Percentiles rank a stretch among this genome's conserved stretches.
Evolutionary conservation across 129 eudicot species (phyloP).

Genomic region (Ambrosia artemisiifolia): DNA sequence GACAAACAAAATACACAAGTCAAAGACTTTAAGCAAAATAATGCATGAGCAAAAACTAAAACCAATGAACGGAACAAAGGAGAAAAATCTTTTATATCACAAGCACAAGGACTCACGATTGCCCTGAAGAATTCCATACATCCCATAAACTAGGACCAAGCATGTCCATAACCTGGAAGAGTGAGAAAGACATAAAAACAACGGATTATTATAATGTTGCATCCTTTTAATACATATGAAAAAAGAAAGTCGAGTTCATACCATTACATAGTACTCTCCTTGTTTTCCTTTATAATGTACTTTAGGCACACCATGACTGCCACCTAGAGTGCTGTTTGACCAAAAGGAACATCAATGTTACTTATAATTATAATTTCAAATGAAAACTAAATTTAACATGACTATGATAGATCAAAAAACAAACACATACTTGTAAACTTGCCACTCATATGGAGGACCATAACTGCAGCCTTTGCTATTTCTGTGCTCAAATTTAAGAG

Average conservation of each 20-base stretch:
- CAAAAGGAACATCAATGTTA: background rate
- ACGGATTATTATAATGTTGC: slow-evolving; percentile 9
- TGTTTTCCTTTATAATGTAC: slow-evolving; percentile 83
- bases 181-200: slow-evolving; percentile 4
- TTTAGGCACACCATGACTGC: slow-evolving; percentile 84
- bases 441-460: slow-evolving; percentile 95
- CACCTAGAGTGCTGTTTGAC: slow-evolving; percentile 67
- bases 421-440: slow-evolving; percentile 74
- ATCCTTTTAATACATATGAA: slow-evolving; percentile 17
- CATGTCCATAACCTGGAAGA: slow-evolving; percentile 83
- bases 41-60: slow-evolving; percentile 10
- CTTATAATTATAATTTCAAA: background rate
- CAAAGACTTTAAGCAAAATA: background rate
- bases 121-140: slow-evolving; percentile 84
- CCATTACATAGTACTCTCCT: slow-evolving; percentile 91
- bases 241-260: slow-evolving; percentile 30
- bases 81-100: background rate
- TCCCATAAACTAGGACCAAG: slow-evolving; percentile 94
- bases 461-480: slow-evolving; percentile 87
- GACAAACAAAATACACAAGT: background rate
- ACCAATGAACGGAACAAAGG: background rate
- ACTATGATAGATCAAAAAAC: background rate
- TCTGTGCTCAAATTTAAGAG: slow-evolving; percentile 77
- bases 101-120: slow-evolving; percentile 54
- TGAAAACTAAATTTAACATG: background rate